phyloP scores from a whole-genome alignment of 2,329 filamentous ascomycete species.

The Colletotrichum acutatum region DNA sequence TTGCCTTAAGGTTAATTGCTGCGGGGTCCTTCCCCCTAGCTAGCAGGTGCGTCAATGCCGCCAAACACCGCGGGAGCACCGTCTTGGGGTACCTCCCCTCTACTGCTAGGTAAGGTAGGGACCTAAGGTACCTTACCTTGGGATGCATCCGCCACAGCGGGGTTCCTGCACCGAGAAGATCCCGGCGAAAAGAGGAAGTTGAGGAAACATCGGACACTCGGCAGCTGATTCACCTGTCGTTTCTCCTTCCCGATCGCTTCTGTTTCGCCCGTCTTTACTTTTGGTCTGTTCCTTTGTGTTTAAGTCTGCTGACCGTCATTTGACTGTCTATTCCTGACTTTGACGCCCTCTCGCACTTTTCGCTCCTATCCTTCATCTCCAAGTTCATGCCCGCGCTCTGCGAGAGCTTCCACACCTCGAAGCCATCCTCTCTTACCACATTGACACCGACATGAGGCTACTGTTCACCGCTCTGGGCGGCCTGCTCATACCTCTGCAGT shows the following conservation, averaged over 20 bases:
- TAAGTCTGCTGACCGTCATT: background rate
- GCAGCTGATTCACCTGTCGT: background rate
- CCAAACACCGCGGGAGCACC: background rate
- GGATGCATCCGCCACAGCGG: slow-evolving; percentile 24
- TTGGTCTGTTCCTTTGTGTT: background rate
- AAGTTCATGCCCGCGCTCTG: background rate
- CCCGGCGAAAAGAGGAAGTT: background rate
- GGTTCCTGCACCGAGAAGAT: slow-evolving; percentile 26
- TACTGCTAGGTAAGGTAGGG: no score
- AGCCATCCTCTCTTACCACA: background rate
- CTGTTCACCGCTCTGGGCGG: background rate
- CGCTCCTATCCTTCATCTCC: background rate
- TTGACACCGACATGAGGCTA: slow-evolving; percentile 27
- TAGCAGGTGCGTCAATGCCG: background rate
- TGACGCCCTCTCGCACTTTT: background rate
- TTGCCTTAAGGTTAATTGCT: slow-evolving; percentile 16
- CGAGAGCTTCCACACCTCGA: background rate
- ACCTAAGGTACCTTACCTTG: no score
- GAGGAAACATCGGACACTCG: background rate
- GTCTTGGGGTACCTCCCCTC: no score
- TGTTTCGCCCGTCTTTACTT: background rate
- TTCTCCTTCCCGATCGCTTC: background rate
- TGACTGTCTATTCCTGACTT: background rate
- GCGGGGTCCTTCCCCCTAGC: slow-evolving; percentile 15
- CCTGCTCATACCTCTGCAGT: slow-evolving; percentile 13